These are phyloP conservation scores for Rhamnella rubrinervis DNA, from an alignment of 331 rosid species.

Conservation along the genomic window DNA sequence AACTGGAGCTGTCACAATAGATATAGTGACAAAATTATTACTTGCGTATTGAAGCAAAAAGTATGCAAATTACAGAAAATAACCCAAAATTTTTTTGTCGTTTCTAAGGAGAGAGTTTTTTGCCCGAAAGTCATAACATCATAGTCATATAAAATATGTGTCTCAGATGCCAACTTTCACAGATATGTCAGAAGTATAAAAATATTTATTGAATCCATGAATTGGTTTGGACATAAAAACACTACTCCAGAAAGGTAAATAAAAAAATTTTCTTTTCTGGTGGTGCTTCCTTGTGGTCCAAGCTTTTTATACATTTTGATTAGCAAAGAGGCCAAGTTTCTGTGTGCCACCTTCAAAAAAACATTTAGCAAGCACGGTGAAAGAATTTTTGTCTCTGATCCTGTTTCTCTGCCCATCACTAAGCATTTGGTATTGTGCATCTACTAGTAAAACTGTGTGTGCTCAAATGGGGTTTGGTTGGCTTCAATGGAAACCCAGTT, in stretches of 20 bases:
- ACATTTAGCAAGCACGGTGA: no score
- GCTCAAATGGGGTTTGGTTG: no score
- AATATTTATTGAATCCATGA: not conserved
- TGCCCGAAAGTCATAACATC: not conserved
- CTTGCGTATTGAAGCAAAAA: conserved; percentile 18
- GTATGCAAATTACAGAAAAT: not conserved
- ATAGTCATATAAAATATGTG: conserved; percentile 1
- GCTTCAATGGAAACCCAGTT: no score
- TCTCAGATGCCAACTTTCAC: conserved; percentile 3
- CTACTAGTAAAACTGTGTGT: no score
- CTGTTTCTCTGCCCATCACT: no score
- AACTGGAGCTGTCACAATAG: not conserved
- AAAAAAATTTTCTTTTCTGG: not conserved
- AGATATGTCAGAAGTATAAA: not conserved
- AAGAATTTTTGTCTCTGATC: no score
- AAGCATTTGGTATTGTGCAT: no score
- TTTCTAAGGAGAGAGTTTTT: not conserved
- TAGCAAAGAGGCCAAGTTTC: not conserved
- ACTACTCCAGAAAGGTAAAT: not conserved
- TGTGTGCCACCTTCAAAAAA: no score
- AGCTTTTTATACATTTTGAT: not conserved
- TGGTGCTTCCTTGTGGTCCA: conserved; percentile 4
- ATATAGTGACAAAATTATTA: not conserved
- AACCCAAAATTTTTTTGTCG: not conserved
- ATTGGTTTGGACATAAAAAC: conserved; percentile 1